Conservation (phyloP, 371 early-diverging fungal genomes). For the Batrachochytrium dendrobatidis region DNA sequence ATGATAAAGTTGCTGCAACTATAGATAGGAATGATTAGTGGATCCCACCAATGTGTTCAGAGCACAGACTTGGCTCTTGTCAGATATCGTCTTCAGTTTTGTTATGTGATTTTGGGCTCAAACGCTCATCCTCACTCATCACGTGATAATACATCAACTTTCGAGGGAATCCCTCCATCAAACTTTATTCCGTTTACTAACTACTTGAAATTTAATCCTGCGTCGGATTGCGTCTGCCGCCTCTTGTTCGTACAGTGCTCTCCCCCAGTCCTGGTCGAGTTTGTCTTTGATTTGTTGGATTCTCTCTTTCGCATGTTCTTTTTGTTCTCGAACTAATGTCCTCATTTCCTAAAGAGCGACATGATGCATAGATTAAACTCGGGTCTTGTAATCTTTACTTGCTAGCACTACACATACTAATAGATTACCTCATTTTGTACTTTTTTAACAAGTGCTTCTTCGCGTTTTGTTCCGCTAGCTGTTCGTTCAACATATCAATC, state of each 20-base stretch:
- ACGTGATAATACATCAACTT: too few relatives aligned
- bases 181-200: too few relatives aligned
- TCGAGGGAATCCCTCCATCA: too few relatives aligned
- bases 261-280: constrained; percentile 2
- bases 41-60: too few relatives aligned
- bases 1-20: too few relatives aligned
- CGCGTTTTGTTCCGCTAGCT: constrained; percentile 15
- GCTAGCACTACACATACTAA: not conserved
- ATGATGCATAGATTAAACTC: not conserved
- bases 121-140: too few relatives aligned
- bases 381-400: not conserved
- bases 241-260: not conserved
- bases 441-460: constrained; percentile 23
- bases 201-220: not conserved
- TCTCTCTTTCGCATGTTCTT: not conserved
- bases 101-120: too few relatives aligned
- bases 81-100: too few relatives aligned
- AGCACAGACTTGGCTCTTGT: too few relatives aligned
- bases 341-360: not conserved
- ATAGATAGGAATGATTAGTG: too few relatives aligned
- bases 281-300: not conserved
- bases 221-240: not conserved
- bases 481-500: constrained; percentile 21
- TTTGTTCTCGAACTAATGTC: not conserved
- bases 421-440: constrained; percentile 28